phyloP scores from a whole-genome alignment of 108 stramenopile species.

The Pseudonitzschia delicatissima region DNA sequence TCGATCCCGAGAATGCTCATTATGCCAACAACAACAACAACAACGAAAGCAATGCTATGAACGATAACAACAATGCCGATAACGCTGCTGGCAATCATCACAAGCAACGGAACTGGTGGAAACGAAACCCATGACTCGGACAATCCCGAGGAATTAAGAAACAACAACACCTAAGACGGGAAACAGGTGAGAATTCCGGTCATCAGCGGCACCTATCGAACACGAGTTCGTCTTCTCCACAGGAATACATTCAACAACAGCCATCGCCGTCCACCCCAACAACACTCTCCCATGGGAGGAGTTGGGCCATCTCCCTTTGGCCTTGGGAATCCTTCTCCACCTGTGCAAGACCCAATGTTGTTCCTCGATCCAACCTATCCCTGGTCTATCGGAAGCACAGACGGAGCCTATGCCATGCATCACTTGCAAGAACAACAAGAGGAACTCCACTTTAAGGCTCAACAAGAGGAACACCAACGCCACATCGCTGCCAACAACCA shows the following conservation, averaged over 20 bases:
- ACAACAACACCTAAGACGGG: too few species aligned
- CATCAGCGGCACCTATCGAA: too few species aligned
- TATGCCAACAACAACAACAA: not conserved
- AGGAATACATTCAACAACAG: too few species aligned
- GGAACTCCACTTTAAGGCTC: conserved; percentile 26
- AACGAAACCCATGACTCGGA: too few species aligned
- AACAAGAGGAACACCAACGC: conserved; percentile 2
- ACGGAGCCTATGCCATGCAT: conserved; percentile 39
- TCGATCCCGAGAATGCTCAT: not conserved
- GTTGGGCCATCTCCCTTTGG: too few species aligned
- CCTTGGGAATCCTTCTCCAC: too few species aligned
- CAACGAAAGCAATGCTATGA: not conserved
- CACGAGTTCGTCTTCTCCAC: too few species aligned
- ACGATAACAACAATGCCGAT: not conserved
- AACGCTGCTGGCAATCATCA: not conserved
- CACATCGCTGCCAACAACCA: not conserved
- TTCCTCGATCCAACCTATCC: conserved; percentile 24
- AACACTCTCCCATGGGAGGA: too few species aligned
- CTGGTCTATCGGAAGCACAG: conserved; percentile 53
- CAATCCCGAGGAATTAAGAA: too few species aligned
- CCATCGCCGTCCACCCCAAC: too few species aligned
- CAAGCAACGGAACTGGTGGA: not conserved
- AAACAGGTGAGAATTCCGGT: too few species aligned
- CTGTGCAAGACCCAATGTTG: not conserved
- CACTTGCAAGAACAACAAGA: conserved; percentile 32